Evolutionary conservation across 1,284 basidiomycete genomes (phyloP), one percentile per base, ranked within the genome.

Genomic region (Cryptococcus maquisensis): DNA sequence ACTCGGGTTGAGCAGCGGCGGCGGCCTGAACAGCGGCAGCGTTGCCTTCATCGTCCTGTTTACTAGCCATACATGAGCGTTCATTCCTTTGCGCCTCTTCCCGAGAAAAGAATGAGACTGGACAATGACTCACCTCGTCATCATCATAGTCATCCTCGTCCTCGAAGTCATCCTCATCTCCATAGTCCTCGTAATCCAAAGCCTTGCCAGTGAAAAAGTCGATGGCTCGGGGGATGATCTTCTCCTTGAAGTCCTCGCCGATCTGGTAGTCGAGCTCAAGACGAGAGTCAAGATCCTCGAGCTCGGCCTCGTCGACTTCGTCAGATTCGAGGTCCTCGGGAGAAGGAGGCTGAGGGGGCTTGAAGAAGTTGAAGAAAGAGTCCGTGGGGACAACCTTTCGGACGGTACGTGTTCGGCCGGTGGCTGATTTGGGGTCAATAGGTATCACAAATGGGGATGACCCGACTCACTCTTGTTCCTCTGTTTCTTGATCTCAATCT

Each of bases 401-500:
- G 59, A 97, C 86, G 51, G 93, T 82, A 63, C 93, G 89, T 4
- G 91, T 95, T 63, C 90, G 87, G 78, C 94, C 93, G 38, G 92
- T 95, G 75, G 88, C 90, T 94, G 21, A 16, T 16, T 23, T 26
- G 32, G 43, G 4, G 48, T 37, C n/a, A 57, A 40, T n/a, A 12
- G 45, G 23, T 18, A 7, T 21, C 26, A 23, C 21, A 21, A 60
- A 52, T 26, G 2, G 28, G 10, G 28, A 28, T 28, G 49, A 12
- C 12, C n/a, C n/a, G 20, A 79, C 85, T 57, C 69, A 94, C 91
- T 91, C 83, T 98, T 98, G 81, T 98, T 98, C 68, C 94, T 82
- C 79, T 98, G 95, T 82, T 97, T 98, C 84, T 97, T 97, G 76
- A 97, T 94, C 81, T 98, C 95, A 67, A 92, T 87, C 80, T 91